Conservation (phyloP, 2,329 filamentous ascomycete species). For the Pseudogymnoascus sp. region DNA sequence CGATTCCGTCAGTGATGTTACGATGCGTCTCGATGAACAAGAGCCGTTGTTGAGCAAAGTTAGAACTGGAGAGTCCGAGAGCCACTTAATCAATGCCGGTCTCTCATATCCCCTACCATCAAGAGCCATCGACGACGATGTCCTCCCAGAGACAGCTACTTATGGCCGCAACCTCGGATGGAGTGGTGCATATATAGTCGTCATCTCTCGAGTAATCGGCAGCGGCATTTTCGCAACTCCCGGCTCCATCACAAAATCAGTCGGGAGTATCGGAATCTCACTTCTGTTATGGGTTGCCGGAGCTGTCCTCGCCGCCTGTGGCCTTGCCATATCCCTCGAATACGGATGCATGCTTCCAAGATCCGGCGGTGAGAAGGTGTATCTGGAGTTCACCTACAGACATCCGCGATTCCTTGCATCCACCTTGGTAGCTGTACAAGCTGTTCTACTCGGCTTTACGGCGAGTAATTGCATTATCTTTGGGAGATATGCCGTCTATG, state of each 20-base stretch:
- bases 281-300: slow-evolving; percentile 47
- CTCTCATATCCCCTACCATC: not conserved
- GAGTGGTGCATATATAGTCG: slow-evolving; percentile 25
- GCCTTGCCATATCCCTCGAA: slow-evolving; percentile 38
- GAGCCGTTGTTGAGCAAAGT: slow-evolving; percentile 6
- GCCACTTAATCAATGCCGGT: not conserved
- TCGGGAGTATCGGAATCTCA: slow-evolving; percentile 52
- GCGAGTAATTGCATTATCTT: slow-evolving; percentile 45
- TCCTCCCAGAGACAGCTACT: not conserved
- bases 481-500: slow-evolving; percentile 42
- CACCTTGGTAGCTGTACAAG: slow-evolving; percentile 43
- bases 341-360: slow-evolving; percentile 38
- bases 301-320: slow-evolving; percentile 35
- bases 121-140: not conserved
- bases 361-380: slow-evolving; percentile 44
- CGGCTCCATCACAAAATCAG: slow-evolving; percentile 54
- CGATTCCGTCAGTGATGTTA: not conserved
- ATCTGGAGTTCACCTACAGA: slow-evolving; percentile 44
- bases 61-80: not conserved
- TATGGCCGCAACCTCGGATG: slow-evolving; percentile 20
- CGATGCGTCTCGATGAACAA: not conserved
- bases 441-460: slow-evolving; percentile 42
- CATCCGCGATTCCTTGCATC: slow-evolving; percentile 44
- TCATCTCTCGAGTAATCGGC: slow-evolving; percentile 25
- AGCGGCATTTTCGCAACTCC: slow-evolving; percentile 36